These are phyloP conservation scores for Dictyostelium purpureum DNA, from an alignment of 78 protist genomes.

Conservation along the genomic window DNA sequence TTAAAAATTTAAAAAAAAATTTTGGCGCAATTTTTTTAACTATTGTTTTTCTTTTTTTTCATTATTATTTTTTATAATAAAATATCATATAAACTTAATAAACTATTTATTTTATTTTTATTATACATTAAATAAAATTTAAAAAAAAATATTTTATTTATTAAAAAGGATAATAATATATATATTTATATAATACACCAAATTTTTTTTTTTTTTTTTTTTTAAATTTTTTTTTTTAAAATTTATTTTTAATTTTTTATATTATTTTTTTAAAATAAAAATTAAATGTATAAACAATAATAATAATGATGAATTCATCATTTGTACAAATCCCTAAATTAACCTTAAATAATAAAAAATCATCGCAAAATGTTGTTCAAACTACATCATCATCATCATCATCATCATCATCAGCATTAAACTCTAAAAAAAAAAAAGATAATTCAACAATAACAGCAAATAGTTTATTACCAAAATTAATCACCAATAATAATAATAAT, in stretches of 20 bases:
- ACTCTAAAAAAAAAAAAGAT: not conserved
- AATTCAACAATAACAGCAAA: not conserved
- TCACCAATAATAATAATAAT: not conserved
- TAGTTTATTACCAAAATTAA: not conserved
- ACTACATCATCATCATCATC: too few species aligned
- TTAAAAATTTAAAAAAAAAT: too few species aligned
- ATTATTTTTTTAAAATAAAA: not conserved
- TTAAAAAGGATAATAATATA: too few species aligned
- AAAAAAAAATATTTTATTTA: not conserved
- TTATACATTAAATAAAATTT: too few species aligned
- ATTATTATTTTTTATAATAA: not conserved
- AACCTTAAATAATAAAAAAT: not conserved
- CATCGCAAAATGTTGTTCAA: too few species aligned
- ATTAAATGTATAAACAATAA: not conserved
- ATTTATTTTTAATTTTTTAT: not conserved
- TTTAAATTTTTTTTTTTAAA: not conserved
- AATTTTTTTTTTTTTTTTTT: not conserved
- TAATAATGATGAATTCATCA: not conserved
- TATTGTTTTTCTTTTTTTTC: not conserved
- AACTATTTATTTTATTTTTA: too few species aligned
- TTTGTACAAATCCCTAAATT: conserved; percentile 7
- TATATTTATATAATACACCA: too few species aligned
- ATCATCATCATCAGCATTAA: too few species aligned
- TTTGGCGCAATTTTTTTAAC: too few species aligned
- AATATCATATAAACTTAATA: not conserved